phyloP scores from a whole-genome alignment of 2,329 filamentous ascomycete genomes.

The Mollisiaceae sp. region DNA sequence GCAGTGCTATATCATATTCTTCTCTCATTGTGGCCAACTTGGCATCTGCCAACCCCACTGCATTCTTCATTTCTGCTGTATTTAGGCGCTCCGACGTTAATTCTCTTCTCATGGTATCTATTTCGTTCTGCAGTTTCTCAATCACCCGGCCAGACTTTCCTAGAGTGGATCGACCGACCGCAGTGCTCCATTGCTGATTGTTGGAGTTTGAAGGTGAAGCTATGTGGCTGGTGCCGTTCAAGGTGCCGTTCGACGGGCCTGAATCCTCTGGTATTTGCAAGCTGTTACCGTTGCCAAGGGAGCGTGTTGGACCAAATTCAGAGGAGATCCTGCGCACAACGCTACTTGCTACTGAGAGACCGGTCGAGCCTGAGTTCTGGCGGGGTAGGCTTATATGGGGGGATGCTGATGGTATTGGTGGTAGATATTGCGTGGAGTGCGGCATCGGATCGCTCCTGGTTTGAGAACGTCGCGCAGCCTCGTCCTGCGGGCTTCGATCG shows the following conservation, averaged over 20 bases:
- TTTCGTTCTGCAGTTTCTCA: constrained; percentile 80
- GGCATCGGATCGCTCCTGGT: constrained; percentile 34
- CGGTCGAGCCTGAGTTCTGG: constrained; percentile 29
- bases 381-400: constrained; percentile 29
- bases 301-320: constrained; percentile 39
- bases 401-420: constrained; percentile 26
- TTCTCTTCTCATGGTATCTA: constrained; percentile 77
- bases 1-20: constrained; percentile 71
- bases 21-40: constrained; percentile 71
- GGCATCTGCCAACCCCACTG: constrained; percentile 69
- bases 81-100: constrained; percentile 68
- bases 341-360: constrained; percentile 25
- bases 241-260: neutral
- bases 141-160: constrained; percentile 81
- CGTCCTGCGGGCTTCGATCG: constrained; percentile 23
- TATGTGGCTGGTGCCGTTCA: constrained; percentile 12
- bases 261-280: constrained; percentile 13
- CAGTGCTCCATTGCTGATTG: constrained; percentile 60
- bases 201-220: constrained; percentile 21
- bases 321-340: constrained; percentile 39
- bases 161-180: constrained; percentile 70
- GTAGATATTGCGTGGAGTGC: constrained; percentile 24
- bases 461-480: constrained; percentile 19
- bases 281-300: constrained; percentile 29
- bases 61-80: constrained; percentile 73